phyloP scores from a whole-genome alignment of 495 filamentous ascomycete genomes.

The Aspergillus funiculosus region DNA sequence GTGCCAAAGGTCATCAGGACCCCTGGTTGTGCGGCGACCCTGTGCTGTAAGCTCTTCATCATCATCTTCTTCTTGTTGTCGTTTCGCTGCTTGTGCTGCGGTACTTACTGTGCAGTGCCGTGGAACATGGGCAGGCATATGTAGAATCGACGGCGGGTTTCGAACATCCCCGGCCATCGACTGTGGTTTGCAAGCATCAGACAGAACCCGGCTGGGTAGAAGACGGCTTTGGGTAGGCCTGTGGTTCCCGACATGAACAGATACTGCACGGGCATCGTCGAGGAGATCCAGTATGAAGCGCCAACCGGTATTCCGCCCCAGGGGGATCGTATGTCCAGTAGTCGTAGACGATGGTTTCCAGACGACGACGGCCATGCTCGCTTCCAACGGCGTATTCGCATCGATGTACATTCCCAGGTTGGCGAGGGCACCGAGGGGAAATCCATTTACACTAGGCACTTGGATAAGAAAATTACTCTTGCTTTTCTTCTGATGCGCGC shows the following conservation, averaged over 20 bases:
- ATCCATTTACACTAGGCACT: too few relatives aligned
- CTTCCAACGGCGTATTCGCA: constrained; percentile 1
- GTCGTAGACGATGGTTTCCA: neutral
- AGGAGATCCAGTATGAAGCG: neutral
- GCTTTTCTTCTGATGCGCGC: too few relatives aligned
- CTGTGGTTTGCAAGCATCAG: neutral
- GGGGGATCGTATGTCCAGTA: neutral
- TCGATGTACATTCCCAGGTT: neutral
- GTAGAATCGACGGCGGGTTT: neutral
- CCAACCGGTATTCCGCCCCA: neutral
- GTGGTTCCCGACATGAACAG: constrained; percentile 3
- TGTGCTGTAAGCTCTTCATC: neutral
- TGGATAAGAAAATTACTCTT: too few relatives aligned
- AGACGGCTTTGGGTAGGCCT: constrained; percentile 4
- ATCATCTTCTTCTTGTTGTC: too few relatives aligned
- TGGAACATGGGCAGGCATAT: constrained; percentile 4
- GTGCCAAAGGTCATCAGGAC: constrained; percentile 3
- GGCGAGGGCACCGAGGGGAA: neutral
- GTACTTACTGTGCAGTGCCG: constrained; percentile 3
- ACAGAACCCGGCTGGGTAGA: constrained; percentile 2
- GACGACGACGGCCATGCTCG: neutral
- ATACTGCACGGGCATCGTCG: neutral
- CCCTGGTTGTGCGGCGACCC: neutral
- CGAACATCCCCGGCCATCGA: constrained; percentile 3
- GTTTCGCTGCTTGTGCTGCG: too few relatives aligned